Evolutionary conservation across 2,329 filamentous ascomycete species (phyloP), one percentile per base, ranked within the genome.

Genomic region (Trichothecium roseum): DNA sequence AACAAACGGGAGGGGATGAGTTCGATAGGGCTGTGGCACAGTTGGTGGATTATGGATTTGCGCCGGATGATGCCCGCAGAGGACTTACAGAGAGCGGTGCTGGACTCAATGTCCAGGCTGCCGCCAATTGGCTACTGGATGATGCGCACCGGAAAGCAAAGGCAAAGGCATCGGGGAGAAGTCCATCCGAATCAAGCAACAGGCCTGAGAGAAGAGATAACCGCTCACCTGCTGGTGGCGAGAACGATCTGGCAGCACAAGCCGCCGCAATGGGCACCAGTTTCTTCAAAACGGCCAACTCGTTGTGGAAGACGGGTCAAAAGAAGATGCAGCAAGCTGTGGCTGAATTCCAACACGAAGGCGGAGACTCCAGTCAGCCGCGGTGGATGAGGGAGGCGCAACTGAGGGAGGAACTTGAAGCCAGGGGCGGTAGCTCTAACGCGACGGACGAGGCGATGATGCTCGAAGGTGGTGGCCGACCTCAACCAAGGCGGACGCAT

Each of bases 241-340:
- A 87, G 2, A 77, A 69, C 36, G 89, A 95, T 47, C 69, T 94
- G 37, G 68, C 84, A 13, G 86, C 89, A 50, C 72, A 81, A 30
- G 89, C 89, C 3, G 78, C 85, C 5, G 82, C 88, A 24, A 69
- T 96, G 51, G 84, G 91, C 1, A 85, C 66, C 30, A 93, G 73
- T 42, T 60, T 98, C 10, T 78, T 96, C 56, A 98, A 98, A 56
- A 91, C 88, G 3, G 91, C 91, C 2, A 94, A 93, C 45, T 89
- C 85, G 1, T 62, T 96, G 1, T 98, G 91, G 91, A 98, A 94
- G 54, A 84, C 83, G 3, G 80, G 89, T 1, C 85, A 88, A 52
- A 98, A 94, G 59, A 88, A 85, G 54, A 74, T 96, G 39, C 86
- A 94, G 50, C 86, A 91, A 57, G 89, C 86, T 4, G 84, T 96